Evolutionary conservation across 2,329 filamentous ascomycete genomes (phyloP).

Genomic region (Talaromyces atroroseus): DNA sequence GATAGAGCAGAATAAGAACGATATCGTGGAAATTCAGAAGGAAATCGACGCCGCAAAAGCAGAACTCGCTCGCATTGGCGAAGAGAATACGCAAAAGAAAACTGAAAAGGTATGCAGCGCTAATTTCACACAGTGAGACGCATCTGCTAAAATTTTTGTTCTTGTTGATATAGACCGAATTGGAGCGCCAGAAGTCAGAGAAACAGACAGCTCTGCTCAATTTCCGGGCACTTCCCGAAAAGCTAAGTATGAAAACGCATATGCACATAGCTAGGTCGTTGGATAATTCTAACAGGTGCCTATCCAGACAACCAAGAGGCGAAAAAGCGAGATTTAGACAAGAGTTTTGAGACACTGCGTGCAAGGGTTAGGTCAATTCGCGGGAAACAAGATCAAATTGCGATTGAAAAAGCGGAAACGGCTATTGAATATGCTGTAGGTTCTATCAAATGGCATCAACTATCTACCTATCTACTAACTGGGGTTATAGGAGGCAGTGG

Average conservation of each 20-base stretch:
- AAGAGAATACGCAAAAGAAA: constrained; percentile 21
- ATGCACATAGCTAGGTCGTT: constrained; percentile 18
- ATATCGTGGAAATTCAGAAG: constrained; percentile 32
- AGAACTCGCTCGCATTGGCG: constrained; percentile 19
- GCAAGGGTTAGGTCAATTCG: constrained; percentile 48
- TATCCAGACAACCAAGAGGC: constrained; percentile 39
- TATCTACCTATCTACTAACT: neutral
- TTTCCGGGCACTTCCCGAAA: constrained; percentile 64
- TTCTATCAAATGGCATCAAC: constrained; percentile 3
- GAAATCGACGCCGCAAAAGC: constrained; percentile 26
- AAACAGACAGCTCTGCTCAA: constrained; percentile 62
- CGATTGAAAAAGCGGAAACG: constrained; percentile 53
- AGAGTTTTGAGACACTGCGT: constrained; percentile 39
- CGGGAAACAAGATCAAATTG: constrained; percentile 50
- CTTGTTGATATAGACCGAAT: constrained; percentile 25
- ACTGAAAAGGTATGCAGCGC: constrained; percentile 40
- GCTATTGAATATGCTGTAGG: constrained; percentile 53
- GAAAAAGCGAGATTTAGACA: constrained; percentile 40
- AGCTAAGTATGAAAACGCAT: constrained; percentile 54
- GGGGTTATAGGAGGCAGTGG: constrained; percentile 51
- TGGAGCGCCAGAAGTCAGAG: constrained; percentile 56
- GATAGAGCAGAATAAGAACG: constrained; percentile 38
- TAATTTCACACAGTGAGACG: neutral
- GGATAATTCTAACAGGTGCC: neutral
- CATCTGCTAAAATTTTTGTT: neutral